Percentiles rank a stretch among this genome's conserved stretches.
Conservation (phyloP, 345 rosid genomes). For the Turritis glabra region DNA sequence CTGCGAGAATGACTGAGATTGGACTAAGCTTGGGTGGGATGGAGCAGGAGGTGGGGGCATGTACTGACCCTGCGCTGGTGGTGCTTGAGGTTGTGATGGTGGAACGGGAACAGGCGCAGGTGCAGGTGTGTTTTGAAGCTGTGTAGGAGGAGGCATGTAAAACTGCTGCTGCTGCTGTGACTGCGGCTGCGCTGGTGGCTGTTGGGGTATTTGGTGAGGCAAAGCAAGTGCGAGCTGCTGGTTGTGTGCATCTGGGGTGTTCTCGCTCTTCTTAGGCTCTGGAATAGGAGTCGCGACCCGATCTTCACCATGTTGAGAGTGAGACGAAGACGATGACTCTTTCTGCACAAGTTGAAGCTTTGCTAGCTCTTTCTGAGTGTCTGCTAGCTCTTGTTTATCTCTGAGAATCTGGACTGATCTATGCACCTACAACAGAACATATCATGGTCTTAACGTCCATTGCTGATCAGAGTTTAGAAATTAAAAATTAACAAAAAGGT, state of each 20-base stretch:
- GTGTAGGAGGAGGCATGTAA: conserved; percentile 61
- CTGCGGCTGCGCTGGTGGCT: conserved; percentile 56
- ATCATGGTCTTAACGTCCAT: neutral
- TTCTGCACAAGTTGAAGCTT: conserved; percentile 90
- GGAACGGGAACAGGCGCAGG: conserved; percentile 40
- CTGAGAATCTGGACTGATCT: conserved; percentile 96
- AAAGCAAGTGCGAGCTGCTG: conserved; percentile 92
- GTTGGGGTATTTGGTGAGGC: conserved; percentile 78
- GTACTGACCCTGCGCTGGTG: conserved; percentile 29
- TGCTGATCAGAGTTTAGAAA: neutral
- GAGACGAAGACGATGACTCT: conserved; percentile 68
- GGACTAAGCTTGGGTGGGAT: conserved; percentile 66
- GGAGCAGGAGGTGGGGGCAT: conserved; percentile 36
- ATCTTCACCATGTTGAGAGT: conserved; percentile 75
- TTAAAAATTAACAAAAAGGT: neutral
- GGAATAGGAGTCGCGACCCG: conserved; percentile 58
- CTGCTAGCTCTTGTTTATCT: conserved; percentile 98
- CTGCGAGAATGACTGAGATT: conserved; percentile 65
- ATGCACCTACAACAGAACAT: conserved; percentile 66
- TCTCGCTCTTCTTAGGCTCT: conserved; percentile 63
- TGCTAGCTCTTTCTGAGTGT: conserved; percentile 86
- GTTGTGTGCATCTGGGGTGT: conserved; percentile 57
- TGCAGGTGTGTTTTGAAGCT: conserved; percentile 46
- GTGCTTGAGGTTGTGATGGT: conserved; percentile 39
- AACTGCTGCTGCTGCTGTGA: conserved; percentile 72